Evolutionary conservation across 2,329 filamentous ascomycete genomes (phyloP).

Genomic region (Teratosphaeriaceae sp.): DNA sequence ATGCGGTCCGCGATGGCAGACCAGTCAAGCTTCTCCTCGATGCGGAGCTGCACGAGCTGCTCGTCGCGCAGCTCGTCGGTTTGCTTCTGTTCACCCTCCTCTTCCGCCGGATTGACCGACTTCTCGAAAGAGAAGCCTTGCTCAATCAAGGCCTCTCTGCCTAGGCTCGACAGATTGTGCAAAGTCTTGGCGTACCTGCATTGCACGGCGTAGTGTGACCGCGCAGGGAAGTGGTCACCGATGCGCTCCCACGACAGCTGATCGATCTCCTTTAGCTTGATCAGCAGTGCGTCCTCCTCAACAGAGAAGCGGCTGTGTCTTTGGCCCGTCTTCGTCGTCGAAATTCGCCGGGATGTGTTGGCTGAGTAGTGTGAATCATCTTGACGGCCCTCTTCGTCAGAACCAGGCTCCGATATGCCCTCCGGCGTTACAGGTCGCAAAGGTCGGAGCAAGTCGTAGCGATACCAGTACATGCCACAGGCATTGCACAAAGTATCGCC

Average conservation of each 20-base stretch:
- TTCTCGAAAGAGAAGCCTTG: slow-evolving; percentile 10
- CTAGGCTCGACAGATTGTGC: slow-evolving; percentile 3
- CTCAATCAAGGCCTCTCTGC: slow-evolving; percentile 9
- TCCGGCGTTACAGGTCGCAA: slow-evolving; percentile 16
- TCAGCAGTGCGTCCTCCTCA: slow-evolving; percentile 26
- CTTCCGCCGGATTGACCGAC: slow-evolving; percentile 1
- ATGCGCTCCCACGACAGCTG: slow-evolving; percentile 29
- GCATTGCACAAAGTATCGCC: slow-evolving; percentile 24
- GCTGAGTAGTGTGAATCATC: slow-evolving; percentile 9
- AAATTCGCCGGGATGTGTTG: slow-evolving; percentile 15
- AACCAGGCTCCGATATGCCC: slow-evolving; percentile 8
- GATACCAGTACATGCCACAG: slow-evolving; percentile 25
- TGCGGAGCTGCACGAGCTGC: slow-evolving; percentile 29
- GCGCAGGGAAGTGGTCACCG: slow-evolving; percentile 25
- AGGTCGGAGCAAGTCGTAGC: slow-evolving; percentile 23
- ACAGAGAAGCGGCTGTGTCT: slow-evolving; percentile 4
- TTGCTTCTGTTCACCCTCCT: slow-evolving; percentile 16
- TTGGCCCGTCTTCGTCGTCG: slow-evolving; percentile 2
- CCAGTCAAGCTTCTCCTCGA: slow-evolving; percentile 24
- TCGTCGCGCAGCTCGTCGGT: slow-evolving; percentile 25
- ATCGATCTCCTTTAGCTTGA: slow-evolving; percentile 37
- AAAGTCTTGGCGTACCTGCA: slow-evolving; percentile 12
- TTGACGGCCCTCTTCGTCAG: slow-evolving; percentile 3
- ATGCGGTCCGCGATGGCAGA: slow-evolving; percentile 15
- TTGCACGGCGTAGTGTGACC: slow-evolving; percentile 19